Evolutionary conservation across 805 yeast genomes (phyloP).

Genomic region (Schwanniomyces vanrijiae): DNA sequence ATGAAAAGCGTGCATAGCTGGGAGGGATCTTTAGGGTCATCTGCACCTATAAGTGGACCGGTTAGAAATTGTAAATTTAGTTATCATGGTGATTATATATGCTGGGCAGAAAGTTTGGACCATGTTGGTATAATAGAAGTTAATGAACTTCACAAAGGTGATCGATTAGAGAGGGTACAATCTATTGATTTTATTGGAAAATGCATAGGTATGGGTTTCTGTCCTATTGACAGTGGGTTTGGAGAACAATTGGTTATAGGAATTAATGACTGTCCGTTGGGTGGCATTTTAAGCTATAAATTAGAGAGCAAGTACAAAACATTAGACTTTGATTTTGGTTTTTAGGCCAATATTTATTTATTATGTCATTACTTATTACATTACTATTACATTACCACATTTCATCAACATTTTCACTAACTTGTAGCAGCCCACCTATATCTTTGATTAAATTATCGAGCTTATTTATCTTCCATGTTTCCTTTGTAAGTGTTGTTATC

Average conservation of each 20-base stretch:
- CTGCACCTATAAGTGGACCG: conserved; percentile 40
- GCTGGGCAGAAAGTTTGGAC: conserved; percentile 62
- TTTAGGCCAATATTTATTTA: conserved; percentile 8
- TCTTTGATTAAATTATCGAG: conserved; percentile 34
- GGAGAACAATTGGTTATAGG: conserved; percentile 55
- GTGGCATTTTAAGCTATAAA: conserved; percentile 55
- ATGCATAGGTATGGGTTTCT: conserved; percentile 54
- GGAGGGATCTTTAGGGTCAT: conserved; percentile 33
- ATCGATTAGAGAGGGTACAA: conserved; percentile 33
- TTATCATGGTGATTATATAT: conserved; percentile 42
- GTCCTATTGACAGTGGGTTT: conserved; percentile 39
- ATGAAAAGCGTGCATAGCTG: conserved; percentile 26
- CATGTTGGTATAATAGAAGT: conserved; percentile 52
- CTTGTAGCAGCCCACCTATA: conserved; percentile 38
- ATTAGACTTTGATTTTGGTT: conserved; percentile 42
- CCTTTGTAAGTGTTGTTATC: conserved; percentile 36
- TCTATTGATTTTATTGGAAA: conserved; percentile 57
- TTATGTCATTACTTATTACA: background rate
- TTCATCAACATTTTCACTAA: conserved; percentile 38
- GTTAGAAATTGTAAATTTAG: conserved; percentile 55
- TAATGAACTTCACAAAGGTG: conserved; percentile 20
- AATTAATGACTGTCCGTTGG: conserved; percentile 53
- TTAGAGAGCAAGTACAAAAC: conserved; percentile 32
- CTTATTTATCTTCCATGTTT: conserved; percentile 26
- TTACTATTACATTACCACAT: conserved; percentile 35